These are phyloP conservation scores for Botrytis elliptica DNA, from an alignment of 2,329 filamentous ascomycete genomes.

Conservation along the genomic window DNA sequence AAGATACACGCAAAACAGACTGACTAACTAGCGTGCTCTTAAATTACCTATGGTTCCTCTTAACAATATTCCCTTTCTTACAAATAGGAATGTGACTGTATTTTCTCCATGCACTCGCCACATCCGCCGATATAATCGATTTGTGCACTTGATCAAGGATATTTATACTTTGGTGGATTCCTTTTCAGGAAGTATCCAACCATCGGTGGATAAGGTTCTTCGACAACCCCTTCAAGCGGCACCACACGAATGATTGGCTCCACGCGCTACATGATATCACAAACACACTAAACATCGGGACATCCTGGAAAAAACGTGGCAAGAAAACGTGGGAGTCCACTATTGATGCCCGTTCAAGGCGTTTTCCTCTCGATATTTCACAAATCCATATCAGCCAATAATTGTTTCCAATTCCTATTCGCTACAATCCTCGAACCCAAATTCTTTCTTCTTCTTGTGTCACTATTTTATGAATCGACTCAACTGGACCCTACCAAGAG, in stretches of 20 bases:
- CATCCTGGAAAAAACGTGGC: constrained; percentile 18
- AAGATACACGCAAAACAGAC: background rate
- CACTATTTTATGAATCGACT: background rate
- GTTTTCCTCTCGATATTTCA: background rate
- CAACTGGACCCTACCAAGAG: background rate
- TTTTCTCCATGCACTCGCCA: constrained; percentile 13
- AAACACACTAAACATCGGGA: background rate
- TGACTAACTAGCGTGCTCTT: background rate
- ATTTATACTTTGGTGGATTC: background rate
- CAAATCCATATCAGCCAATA: background rate
- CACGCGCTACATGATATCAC: constrained; percentile 3
- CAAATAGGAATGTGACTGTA: constrained; percentile 2
- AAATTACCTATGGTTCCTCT: background rate
- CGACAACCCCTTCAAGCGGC: background rate
- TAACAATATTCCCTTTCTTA: background rate
- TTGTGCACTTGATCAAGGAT: constrained; percentile 1
- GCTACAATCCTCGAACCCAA: background rate
- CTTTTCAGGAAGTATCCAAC: background rate
- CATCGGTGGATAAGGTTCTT: background rate
- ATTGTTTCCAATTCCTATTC: background rate
- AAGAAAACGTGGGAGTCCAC: constrained; percentile 21
- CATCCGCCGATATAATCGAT: constrained; percentile 11
- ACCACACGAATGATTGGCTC: background rate
- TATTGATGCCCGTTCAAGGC: constrained; percentile 16
- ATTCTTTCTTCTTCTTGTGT: background rate